Evolutionary conservation across 208 protist genomes (phyloP), one percentile per base, ranked within the genome.

Genomic region (Crithidia mellificae): DNA sequence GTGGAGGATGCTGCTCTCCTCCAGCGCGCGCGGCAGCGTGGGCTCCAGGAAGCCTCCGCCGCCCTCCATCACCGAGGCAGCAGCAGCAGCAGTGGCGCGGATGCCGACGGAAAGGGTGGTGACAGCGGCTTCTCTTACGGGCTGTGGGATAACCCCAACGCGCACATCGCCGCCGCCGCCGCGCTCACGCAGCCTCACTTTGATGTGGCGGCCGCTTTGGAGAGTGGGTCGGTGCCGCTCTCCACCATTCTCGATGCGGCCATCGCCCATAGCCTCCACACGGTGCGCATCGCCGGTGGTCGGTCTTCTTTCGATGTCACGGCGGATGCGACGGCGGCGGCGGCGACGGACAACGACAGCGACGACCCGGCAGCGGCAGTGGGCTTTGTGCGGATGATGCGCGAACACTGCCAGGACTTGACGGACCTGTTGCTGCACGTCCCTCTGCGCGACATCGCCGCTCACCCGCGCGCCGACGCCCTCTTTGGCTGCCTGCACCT

Each of bases 401-500:
- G 34, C 20, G 57, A 59, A 20, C 58, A 67, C 54, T 53, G 34
- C 49, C 63, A 54, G 5, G 63, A 82, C 41, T 36, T 86, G 44
- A 52, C 56, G 27, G 51, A 72, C 22, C 53, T 84, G 14, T 61
- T 89, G 32, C 29, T 55, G 34, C 68, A 68, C 20, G 84, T 75
- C 52, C 68, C 80, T 9, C 57, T 89, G 53, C 24, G 56, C 6
- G 72, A 84, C 53, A 77, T 89, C 24, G 43, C 75, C 22, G 19
- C 49, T 0, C 57, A 77, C 34, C 80, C 84, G 0, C 41, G 72
- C 22, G 74, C 54, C 0, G 74, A 84, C 19, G 15, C 49, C 1
- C 41, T 89, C 19, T 86, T 89, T 56, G 57, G 46, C 14, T 73
- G 66, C 25, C 50, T 89, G n/a, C 38, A 73, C 11, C 41, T 65